Conservation (phyloP, 2,329 filamentous ascomycete genomes). For the Dothidotthia symphoricarpi region DNA sequence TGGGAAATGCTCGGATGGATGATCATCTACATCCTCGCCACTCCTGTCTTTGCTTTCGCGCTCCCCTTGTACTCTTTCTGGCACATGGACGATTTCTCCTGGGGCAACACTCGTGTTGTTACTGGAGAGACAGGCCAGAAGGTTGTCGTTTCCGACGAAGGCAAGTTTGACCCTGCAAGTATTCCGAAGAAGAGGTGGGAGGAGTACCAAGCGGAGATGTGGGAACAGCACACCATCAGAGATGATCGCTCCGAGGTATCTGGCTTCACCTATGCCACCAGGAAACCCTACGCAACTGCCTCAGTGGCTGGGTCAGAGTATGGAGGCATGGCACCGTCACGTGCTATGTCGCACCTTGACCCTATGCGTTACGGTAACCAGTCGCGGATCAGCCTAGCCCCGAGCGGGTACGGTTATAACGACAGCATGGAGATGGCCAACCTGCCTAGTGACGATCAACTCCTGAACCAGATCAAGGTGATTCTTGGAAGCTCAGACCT, state of each 20-base stretch:
- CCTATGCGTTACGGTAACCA: conserved; percentile 51
- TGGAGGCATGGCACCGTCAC: conserved; percentile 52
- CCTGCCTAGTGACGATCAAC: conserved; percentile 82
- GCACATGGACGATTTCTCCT: conserved; percentile 99
- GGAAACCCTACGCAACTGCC: conserved; percentile 56
- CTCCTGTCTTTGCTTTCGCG: conserved; percentile 86
- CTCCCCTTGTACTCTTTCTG: conserved; percentile 95
- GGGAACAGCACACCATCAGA: conserved; percentile 86
- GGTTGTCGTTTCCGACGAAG: conserved; percentile 91
- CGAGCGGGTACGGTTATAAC: conserved; percentile 51
- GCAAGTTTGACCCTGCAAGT: conserved; percentile 89
- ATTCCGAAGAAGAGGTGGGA: conserved; percentile 99
- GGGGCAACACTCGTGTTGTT: conserved; percentile 98
- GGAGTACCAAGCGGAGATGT: conserved; percentile 96
- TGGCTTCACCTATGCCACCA: conserved; percentile 93
- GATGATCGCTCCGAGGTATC: conserved; percentile 84
- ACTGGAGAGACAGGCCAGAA: conserved; percentile 91
- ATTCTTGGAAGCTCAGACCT: conserved; percentile 88
- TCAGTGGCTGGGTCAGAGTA: conserved; percentile 61
- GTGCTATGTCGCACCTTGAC: conserved; percentile 60
- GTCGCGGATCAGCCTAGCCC: conserved; percentile 58
- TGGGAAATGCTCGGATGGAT: conserved; percentile 99
- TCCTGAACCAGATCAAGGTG: conserved; percentile 90
- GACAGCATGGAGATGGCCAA: conserved; percentile 66
- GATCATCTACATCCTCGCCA: conserved; percentile 88